Evolutionary conservation across 2,329 filamentous ascomycete species (phyloP), one percentile per base, ranked within the genome.

Genomic region (Tricladium varicosporioides): DNA sequence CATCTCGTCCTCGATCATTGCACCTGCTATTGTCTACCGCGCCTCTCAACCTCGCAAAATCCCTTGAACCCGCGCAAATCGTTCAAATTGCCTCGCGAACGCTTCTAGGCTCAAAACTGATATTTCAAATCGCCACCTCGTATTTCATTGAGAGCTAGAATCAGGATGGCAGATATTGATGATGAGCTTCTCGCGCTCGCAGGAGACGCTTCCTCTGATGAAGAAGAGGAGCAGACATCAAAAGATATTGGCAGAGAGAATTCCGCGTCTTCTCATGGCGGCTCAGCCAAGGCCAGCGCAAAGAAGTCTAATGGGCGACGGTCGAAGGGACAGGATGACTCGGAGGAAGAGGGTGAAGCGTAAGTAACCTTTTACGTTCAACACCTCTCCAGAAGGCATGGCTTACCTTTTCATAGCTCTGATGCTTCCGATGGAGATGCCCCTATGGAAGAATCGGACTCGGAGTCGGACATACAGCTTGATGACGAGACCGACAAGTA

Each of bases 151-250:
- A n/a, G 22, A 36, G n/a, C 47, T 18, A 52, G 8, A 51, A 7
- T 14, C 36, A 58, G 31, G 63, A 80, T 96, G 92, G 88, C 90
- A 56, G 90, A 93, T 70, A 83, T 97, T 65, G 93, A 97, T 71
- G 92, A 93, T 67, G 93, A 97, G 77, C 86, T 97, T 64, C 87
- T 97, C 63, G 92, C 91, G 69, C 86, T 97, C 63, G 94, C 92
- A 54, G 94, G 91, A 68, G 91, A 90, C 65, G 88, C 84, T 60
- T 78, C 80, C 59, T 81, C 78, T 53, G 74, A 73, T 61, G 83
- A 84, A 57, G 83, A 84, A 57, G 83, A 80, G 68, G 83, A 83
- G 77, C 69, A 68, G 45, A 63, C 56, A 48, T 62, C 63, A 52
- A 76, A 78, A 73, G 77, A 78, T 67, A 74, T 75, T 67, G 79